These are phyloP conservation scores for Cnidoscolus chayamansa DNA, from an alignment of 441 rosid species.

Conservation along the genomic window DNA sequence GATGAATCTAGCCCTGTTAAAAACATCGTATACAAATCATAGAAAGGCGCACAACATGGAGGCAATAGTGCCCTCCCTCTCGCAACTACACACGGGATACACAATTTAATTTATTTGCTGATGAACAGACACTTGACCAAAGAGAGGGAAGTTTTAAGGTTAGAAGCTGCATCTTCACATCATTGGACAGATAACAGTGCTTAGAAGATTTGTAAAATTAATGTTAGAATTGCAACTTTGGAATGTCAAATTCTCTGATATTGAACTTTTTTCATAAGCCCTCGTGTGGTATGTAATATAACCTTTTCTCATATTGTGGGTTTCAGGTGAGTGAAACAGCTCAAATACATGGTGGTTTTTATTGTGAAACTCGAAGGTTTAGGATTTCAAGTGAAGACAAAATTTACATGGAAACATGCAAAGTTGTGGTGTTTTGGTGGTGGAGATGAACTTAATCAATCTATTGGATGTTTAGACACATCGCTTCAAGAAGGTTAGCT, in stretches of 20 bases:
- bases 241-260: not conserved
- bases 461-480: slow-evolving; percentile 75
- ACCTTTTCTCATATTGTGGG: slow-evolving; percentile 27
- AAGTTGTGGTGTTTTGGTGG: slow-evolving; percentile 94
- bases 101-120: slow-evolving; percentile 77
- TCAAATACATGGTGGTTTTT: slow-evolving; percentile 81
- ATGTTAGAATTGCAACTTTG: not conserved
- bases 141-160: slow-evolving; percentile 90
- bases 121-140: slow-evolving; percentile 72
- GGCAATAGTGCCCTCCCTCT: slow-evolving; percentile 27
- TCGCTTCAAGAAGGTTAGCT: slow-evolving; percentile 63
- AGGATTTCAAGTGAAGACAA: slow-evolving; percentile 61
- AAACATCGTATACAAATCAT: slow-evolving; percentile 51
- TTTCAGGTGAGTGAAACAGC: slow-evolving; percentile 65
- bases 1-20: slow-evolving; percentile 56
- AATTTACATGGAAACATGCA: slow-evolving; percentile 61
- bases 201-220: slow-evolving; percentile 15
- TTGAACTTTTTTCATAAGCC: not conserved
- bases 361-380: slow-evolving; percentile 72
- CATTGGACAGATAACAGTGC: not conserved
- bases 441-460: slow-evolving; percentile 93
- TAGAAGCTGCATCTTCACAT: slow-evolving; percentile 9
- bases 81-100: slow-evolving; percentile 34
- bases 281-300: not conserved
- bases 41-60: slow-evolving; percentile 22